Evolutionary conservation across 768 basidiomycete species (phyloP), one percentile per base, ranked within the genome.

Genomic region (Epithele typhae): DNA sequence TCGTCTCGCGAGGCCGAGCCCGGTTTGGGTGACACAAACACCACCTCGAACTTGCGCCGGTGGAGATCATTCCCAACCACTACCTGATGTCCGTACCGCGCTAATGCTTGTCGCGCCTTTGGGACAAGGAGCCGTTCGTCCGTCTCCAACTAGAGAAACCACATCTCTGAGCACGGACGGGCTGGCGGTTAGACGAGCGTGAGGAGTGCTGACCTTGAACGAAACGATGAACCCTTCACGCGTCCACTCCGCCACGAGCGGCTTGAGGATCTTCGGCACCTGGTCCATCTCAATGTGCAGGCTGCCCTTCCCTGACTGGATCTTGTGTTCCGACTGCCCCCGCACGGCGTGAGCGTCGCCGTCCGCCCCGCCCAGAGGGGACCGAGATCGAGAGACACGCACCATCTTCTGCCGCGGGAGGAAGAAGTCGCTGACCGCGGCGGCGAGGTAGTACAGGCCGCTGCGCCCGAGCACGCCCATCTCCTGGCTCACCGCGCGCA

Each of bases 381-480:
- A 17, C 40, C 6, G 24, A 37, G 17, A 4, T 18, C 3, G 9
- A 11, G 35, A 14, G 15, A 7, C 25, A 73, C 84, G 51, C 50
- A 91, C 95, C 84, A 98, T 80, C 64, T 81, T 87, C 60, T 94
- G 87, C 46, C 81, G 75, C 0, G 95, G 96, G 25, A 99, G 70
- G 75, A 95, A 99, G 64, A 99, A 99, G 66, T 99, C 96, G 66
- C 90, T 93, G 39, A 98, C 96, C 4, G 96, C 96, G 0, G 95
- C 94, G 19, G 96, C 96, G 41, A 99, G 84, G 63, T 98, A 99
- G 68, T 92, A 99, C 82, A 99, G 77, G 4, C 86, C 84, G 40
- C 73, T 76, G 43, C 87, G 67, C 2, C 87, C 78, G 8, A 94
- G 61, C 0, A 75, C 64, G 8, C 78, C 77, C 64, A 98, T 78